A percentile compares a stretch with the other conserved stretches of the same genome.
phyloP scores from a whole-genome alignment of 1,284 basidiomycete species.

The Sphaerobolus stellatus region DNA sequence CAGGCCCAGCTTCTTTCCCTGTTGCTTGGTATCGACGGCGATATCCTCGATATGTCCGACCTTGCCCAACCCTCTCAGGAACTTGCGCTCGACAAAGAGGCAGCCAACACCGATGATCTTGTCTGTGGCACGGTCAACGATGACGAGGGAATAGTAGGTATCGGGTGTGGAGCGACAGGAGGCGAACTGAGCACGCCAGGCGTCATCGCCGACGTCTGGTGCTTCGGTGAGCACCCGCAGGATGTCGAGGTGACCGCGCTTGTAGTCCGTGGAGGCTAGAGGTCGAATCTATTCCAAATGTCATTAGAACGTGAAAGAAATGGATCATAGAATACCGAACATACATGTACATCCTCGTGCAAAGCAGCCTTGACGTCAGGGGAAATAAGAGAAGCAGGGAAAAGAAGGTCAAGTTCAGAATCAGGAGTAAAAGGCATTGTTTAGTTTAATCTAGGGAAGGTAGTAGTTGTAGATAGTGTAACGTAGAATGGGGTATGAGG shows the following conservation, averaged over 20 bases:
- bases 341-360: slow-evolving; percentile 55
- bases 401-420: slow-evolving; percentile 70
- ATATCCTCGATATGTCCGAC: slow-evolving; percentile 99
- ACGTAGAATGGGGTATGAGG: background rate
- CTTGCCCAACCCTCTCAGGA: slow-evolving; percentile 75
- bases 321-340: slow-evolving; percentile 18
- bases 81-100: slow-evolving; percentile 90
- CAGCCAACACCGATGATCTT: slow-evolving; percentile 83
- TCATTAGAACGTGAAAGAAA: background rate
- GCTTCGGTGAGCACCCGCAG: slow-evolving; percentile 79
- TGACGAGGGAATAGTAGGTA: slow-evolving; percentile 85
- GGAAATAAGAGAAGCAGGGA: slow-evolving; percentile 67
- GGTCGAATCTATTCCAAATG: slow-evolving; percentile 72
- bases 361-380: slow-evolving; percentile 55
- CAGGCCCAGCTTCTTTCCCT: slow-evolving; percentile 89
- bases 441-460: background rate
- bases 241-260: slow-evolving; percentile 80
- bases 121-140: slow-evolving; percentile 75
- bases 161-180: slow-evolving; percentile 50
- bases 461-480: background rate
- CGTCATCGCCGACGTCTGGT: slow-evolving; percentile 71
- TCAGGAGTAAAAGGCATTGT: slow-evolving; percentile 63
- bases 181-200: slow-evolving; percentile 71
- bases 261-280: slow-evolving; percentile 82
- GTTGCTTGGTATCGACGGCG: slow-evolving; percentile 82